Evolutionary conservation across 2,329 filamentous ascomycete species (phyloP), one percentile per base, ranked within the genome.

Genomic region (Cordyceps cicadae): DNA sequence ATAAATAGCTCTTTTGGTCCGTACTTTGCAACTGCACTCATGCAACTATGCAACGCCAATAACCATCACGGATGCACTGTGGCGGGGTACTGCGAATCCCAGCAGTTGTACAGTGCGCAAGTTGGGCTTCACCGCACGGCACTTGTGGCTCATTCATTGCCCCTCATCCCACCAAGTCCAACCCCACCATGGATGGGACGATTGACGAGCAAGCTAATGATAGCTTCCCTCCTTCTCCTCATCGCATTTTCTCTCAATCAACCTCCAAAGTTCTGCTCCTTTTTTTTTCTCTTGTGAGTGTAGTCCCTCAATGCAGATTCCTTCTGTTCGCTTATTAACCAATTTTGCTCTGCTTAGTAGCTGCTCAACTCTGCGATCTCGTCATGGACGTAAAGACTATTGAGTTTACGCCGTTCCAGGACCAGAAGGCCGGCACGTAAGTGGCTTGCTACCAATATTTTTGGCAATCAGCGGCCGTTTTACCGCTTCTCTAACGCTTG

Each of bases 401-500:
- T 70, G 84, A 88, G 68, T 86, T 96, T 75, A 86, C 86, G 75
- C 85, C 92, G 63, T 97, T 94, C 77, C 83, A 88, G 66, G 94
- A 97, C 83, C 94, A 99, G 84, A 99, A 99, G 84, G 92, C 93
- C 66, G 93, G 93, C 84, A 97, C 93, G 93, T 97, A 86, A 77
- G 93, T 92, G 67, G 66, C 65, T 64, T 64, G 64, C 50, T 24
- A n/a, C 39, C 49, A 45, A 37, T 19, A 14, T 24, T 11, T 21
- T 57, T 15, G 45, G 11, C 17, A 37, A 19, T 43, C 3, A 29
- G 9, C 57, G n/a, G 26, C 34, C 26, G 56, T 41, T 17, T 6
- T 32, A 29, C 26, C 29, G 29, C n/a, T 24, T 3, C 21, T 39
- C 50, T 59, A 53, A 67, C 64, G 26, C 48, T 8, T 43, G 11